Evolutionary conservation across 129 eudicot genomes (phyloP).

Genomic region (Silybum marianum): DNA sequence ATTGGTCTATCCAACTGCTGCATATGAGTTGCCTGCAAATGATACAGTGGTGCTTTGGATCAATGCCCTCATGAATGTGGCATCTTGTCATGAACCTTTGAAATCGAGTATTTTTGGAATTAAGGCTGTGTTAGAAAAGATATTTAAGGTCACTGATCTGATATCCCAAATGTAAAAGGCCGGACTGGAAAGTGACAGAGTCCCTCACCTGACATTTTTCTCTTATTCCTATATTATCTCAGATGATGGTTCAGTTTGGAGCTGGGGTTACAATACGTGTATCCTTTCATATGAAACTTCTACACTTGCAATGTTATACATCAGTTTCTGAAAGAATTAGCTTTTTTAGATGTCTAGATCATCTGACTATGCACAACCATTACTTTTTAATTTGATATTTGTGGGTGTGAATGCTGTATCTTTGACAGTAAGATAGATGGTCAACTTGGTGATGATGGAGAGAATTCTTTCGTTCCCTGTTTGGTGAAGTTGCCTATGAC

Average conservation of each 20-base stretch:
- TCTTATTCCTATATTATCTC: constrained; percentile 34
- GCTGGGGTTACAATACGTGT: constrained; percentile 94
- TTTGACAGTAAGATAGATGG: constrained; percentile 76
- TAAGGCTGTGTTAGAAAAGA: not conserved
- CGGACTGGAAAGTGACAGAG: not conserved
- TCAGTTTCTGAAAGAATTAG: not conserved
- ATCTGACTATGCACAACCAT: not conserved
- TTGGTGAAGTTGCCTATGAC: constrained; percentile 44
- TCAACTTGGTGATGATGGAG: constrained; percentile 74
- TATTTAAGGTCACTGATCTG: not conserved
- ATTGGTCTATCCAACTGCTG: not conserved
- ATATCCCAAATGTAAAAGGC: not conserved
- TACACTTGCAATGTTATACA: not conserved
- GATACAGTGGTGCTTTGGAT: not conserved
- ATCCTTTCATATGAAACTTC: constrained; percentile 44
- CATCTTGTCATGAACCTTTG: not conserved
- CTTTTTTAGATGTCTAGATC: not conserved
- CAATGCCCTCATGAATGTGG: not conserved
- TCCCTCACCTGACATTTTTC: not conserved
- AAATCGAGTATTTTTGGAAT: not conserved
- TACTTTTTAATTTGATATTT: not conserved
- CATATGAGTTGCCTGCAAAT: not conserved
- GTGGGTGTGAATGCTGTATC: constrained; percentile 23
- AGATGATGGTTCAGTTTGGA: constrained; percentile 96
- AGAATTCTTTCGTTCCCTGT: constrained; percentile 57